These are phyloP conservation scores for Saxophila tyrrhenica DNA, from an alignment of 495 filamentous ascomycete genomes.

Conservation along the genomic window DNA sequence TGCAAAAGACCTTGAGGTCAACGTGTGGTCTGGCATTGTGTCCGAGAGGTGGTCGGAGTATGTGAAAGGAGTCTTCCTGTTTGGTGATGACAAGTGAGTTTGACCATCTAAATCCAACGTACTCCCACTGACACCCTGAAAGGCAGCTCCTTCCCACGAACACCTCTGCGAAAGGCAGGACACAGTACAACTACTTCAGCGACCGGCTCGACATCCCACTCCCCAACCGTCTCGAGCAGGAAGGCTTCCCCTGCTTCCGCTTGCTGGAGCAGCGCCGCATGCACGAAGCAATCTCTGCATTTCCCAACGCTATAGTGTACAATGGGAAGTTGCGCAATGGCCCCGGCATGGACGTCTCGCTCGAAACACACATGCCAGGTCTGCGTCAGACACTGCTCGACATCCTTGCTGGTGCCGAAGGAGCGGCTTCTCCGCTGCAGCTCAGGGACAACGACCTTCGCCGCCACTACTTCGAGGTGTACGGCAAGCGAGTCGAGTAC, in stretches of 20 bases:
- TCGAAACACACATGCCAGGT: background rate
- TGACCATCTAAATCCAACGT: background rate
- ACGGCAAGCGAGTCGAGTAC: background rate
- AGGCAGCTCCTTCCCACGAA: slow-evolving; percentile 9
- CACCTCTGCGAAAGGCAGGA: background rate
- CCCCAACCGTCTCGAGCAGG: background rate
- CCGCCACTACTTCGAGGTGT: slow-evolving; percentile 1
- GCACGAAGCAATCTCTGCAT: background rate
- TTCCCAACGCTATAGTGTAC: slow-evolving; percentile 7
- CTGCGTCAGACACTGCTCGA: background rate
- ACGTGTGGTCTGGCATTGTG: slow-evolving; percentile 2
- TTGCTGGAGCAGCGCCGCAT: slow-evolving; percentile 10
- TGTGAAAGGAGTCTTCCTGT: slow-evolving; percentile 6
- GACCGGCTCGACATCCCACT: slow-evolving; percentile 5
- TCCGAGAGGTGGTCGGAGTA: slow-evolving; percentile 1
- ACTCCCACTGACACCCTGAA: background rate
- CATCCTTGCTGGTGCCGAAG: background rate
- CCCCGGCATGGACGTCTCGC: background rate
- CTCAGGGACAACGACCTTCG: slow-evolving; percentile 1
- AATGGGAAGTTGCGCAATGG: slow-evolving; percentile 3
- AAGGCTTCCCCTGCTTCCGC: slow-evolving; percentile 1
- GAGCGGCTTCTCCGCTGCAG: background rate
- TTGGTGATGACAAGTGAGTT: slow-evolving; percentile 9
- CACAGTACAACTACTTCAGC: slow-evolving; percentile 4
- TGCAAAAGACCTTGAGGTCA: slow-evolving; percentile 5